These are phyloP conservation scores for Salisapilia sapeloensis DNA, from an alignment of 352 stramenopile genomes.

Conservation along the genomic window DNA sequence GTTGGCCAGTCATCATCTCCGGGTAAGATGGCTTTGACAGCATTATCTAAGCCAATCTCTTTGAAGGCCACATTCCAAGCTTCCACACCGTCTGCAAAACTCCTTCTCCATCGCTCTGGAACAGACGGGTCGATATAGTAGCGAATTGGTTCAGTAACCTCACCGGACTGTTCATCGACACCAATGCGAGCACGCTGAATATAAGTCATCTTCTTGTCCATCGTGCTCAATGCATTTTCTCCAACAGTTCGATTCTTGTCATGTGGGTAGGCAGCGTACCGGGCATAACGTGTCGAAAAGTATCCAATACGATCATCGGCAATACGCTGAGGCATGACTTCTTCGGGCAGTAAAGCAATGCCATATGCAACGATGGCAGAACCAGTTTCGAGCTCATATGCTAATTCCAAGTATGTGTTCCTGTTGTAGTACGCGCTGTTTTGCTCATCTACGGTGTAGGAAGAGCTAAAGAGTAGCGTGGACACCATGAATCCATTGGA, in stretches of 20 bases:
- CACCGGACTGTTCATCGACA: conserved; percentile 11
- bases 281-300: conserved; percentile 45
- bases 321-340: conserved; percentile 27
- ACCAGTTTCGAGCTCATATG: conserved; percentile 49
- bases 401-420: conserved; percentile 54
- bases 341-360: conserved; percentile 48
- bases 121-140: conserved; percentile 80
- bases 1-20: conserved; percentile 48
- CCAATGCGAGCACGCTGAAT: conserved; percentile 61
- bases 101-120: conserved; percentile 34
- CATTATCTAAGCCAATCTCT: conserved; percentile 41
- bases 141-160: conserved; percentile 29
- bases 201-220: conserved; percentile 34
- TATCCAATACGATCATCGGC: conserved; percentile 70
- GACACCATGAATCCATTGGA: conserved; percentile 67
- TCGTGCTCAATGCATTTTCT: conserved; percentile 9
- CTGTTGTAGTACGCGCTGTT: conserved; percentile 24
- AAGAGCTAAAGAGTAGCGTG: conserved; percentile 14
- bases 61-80: conserved; percentile 71
- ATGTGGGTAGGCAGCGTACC: conserved; percentile 33
- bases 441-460: conserved; percentile 10
- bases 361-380: conserved; percentile 45
- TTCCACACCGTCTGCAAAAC: conserved; percentile 43
- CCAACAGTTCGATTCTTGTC: too few relatives aligned
- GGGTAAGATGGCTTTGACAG: conserved; percentile 49